Evolutionary conservation across 2,329 filamentous ascomycete species (phyloP).

Genomic region (Stachybotrys echinatus): DNA sequence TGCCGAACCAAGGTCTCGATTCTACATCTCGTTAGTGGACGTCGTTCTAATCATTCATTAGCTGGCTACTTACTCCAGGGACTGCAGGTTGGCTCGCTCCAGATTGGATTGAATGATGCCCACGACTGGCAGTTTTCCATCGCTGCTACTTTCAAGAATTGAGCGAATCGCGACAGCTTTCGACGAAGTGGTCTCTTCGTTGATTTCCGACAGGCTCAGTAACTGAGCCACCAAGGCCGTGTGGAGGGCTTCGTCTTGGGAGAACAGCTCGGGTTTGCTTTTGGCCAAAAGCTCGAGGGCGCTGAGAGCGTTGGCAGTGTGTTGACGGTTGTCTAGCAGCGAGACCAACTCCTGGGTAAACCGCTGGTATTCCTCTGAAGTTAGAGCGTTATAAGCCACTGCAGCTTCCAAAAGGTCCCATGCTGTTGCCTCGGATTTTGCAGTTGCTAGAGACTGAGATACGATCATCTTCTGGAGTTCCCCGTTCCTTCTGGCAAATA

Average conservation of each 20-base stretch:
- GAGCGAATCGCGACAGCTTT: constrained; percentile 37
- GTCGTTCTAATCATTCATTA: not conserved
- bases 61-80: constrained; percentile 39
- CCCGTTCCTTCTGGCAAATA: constrained; percentile 30
- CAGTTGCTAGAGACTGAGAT: constrained; percentile 31
- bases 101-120: constrained; percentile 52
- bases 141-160: constrained; percentile 37
- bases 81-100: constrained; percentile 40
- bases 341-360: constrained; percentile 29
- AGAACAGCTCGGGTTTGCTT: constrained; percentile 37
- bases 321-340: constrained; percentile 19
- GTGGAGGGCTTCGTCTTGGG: constrained; percentile 37
- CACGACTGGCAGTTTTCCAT: constrained; percentile 38
- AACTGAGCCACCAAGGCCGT: constrained; percentile 47
- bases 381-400: constrained; percentile 35
- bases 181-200: constrained; percentile 30
- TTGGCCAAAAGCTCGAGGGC: constrained; percentile 44
- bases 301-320: constrained; percentile 27
- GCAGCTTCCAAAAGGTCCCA: constrained; percentile 46
- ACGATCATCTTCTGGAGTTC: constrained; percentile 44
- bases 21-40: constrained; percentile 17
- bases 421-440: constrained; percentile 22
- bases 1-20: constrained; percentile 50
- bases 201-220: constrained; percentile 47
- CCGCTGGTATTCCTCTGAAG: constrained; percentile 23